A percentile compares a stretch with the other conserved stretches of the same genome.
phyloP scores from a whole-genome alignment of 495 filamentous ascomycete species.

The Daldinia grandis region DNA sequence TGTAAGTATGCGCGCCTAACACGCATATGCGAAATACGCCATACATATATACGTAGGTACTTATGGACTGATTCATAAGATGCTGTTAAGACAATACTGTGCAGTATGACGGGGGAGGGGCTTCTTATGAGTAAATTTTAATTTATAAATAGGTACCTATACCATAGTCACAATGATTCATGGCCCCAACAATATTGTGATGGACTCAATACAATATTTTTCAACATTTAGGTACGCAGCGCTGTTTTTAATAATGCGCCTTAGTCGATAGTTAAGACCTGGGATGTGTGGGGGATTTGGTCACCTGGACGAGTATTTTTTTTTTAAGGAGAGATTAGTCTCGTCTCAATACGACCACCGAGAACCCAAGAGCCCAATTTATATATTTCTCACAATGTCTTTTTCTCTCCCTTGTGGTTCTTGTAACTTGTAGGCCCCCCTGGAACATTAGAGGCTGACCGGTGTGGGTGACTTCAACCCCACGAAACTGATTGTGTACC shows the following conservation, averaged over 20 bases:
- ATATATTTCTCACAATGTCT: conserved; percentile 21
- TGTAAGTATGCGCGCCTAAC: too few species aligned
- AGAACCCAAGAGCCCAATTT: conserved; percentile 28
- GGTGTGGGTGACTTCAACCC: conserved; percentile 16
- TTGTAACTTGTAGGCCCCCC: not conserved
- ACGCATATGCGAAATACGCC: not conserved
- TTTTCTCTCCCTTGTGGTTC: not conserved
- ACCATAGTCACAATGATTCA: not conserved
- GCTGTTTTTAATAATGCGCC: not conserved
- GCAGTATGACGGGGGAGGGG: not conserved
- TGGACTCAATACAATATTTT: not conserved
- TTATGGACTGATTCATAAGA: not conserved
- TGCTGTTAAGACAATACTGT: not conserved
- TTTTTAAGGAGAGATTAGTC: conserved; percentile 20
- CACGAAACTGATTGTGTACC: conserved; percentile 25
- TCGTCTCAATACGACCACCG: conserved; percentile 36
- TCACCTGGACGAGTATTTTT: conserved; percentile 33
- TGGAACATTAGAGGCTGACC: not conserved
- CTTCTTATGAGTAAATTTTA: not conserved
- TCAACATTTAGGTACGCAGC: too few species aligned
- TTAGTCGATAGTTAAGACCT: conserved; percentile 18
- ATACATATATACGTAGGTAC: too few species aligned
- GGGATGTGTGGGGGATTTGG: conserved; percentile 39
- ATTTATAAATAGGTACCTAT: not conserved
- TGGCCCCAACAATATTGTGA: not conserved